phyloP scores from a whole-genome alignment of 179 eudicot species.

The Sideroxylon spinosum region DNA sequence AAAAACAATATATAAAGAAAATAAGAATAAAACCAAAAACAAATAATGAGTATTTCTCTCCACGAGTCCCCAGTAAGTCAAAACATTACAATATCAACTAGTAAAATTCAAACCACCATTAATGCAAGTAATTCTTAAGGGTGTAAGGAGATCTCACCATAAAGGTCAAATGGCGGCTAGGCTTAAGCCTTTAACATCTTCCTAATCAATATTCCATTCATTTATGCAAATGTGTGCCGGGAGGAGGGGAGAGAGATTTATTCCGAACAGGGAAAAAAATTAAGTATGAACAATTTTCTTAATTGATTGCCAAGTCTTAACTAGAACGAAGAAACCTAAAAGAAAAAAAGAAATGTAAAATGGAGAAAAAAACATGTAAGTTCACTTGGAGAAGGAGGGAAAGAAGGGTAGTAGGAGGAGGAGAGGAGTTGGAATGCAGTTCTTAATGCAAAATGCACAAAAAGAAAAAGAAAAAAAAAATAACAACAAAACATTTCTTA shows the following conservation, averaged over 20 bases:
- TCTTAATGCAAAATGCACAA: no score
- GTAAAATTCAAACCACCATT: no score
- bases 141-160: not conserved
- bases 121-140: no score
- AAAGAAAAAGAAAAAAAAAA: not conserved
- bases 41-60: no score
- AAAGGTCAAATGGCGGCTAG: not conserved
- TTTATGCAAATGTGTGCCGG: not conserved
- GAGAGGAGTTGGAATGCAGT: no score
- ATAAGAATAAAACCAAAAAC: no score
- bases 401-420: not conserved
- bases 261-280: not conserved
- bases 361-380: not conserved
- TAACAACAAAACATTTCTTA: not conserved
- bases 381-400: not conserved
- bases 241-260: not conserved
- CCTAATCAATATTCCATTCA: not conserved
- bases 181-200: conserved; percentile 2
- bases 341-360: not conserved
- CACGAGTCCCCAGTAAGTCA: no score
- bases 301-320: not conserved
- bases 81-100: no score
- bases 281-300: not conserved
- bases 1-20: no score
- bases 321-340: not conserved